A percentile compares a stretch with the other conserved stretches of the same genome.
Evolutionary conservation across 768 basidiomycete species (phyloP).

Genomic region (Suillus brevipes): DNA sequence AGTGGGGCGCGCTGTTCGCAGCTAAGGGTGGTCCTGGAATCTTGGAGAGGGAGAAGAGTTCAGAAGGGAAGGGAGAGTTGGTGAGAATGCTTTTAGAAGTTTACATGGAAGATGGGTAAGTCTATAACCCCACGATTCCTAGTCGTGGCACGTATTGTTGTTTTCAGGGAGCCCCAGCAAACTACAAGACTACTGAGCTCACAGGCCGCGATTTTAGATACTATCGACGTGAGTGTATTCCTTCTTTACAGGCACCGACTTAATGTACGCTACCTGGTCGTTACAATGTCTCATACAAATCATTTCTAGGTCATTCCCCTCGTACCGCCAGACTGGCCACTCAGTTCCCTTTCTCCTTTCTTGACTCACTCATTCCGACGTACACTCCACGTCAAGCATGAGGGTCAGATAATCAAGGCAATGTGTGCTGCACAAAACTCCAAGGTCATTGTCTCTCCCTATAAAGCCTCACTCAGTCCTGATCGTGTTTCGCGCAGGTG

Average conservation of each 20-base stretch:
- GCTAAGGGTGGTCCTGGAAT: constrained; percentile 31
- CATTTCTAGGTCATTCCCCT: constrained; percentile 56
- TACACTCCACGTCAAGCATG: constrained; percentile 66
- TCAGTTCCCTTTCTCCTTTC: constrained; percentile 72
- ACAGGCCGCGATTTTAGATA: constrained; percentile 77
- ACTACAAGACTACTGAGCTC: constrained; percentile 74
- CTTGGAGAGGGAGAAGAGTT: constrained; percentile 40
- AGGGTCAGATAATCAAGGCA: constrained; percentile 76
- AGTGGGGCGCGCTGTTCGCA: constrained; percentile 31
- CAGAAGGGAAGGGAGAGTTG: constrained; percentile 52
- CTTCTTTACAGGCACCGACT: background rate
- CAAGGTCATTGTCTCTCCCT: constrained; percentile 38
- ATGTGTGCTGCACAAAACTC: constrained; percentile 81
- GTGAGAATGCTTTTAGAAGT: constrained; percentile 75
- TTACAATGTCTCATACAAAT: constrained; percentile 1
- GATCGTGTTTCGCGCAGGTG: constrained; percentile 37
- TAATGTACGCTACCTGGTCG: background rate
- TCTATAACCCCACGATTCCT: background rate
- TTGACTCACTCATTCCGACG: constrained; percentile 76
- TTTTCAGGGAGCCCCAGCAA: constrained; percentile 51
- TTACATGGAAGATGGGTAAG: constrained; percentile 78
- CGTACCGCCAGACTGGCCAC: constrained; percentile 76
- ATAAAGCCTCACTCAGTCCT: background rate
- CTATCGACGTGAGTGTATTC: constrained; percentile 60
- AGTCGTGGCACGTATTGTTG: background rate